These are phyloP conservation scores for Leishmania tropica DNA, from an alignment of 208 protist genomes.

Conservation along the genomic window DNA sequence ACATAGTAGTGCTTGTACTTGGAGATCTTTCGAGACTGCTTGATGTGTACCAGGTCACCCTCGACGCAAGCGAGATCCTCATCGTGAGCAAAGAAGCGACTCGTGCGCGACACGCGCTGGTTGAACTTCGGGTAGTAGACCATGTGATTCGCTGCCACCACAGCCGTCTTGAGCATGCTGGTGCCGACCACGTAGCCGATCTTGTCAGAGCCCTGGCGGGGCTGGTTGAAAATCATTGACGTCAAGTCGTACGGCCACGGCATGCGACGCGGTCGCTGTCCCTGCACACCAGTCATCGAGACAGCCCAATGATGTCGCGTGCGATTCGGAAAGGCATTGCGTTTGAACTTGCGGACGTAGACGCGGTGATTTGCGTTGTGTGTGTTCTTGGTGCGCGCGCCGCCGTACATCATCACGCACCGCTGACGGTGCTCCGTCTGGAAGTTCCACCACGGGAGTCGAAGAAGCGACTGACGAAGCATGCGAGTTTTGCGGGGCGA, in stretches of 20 bases:
- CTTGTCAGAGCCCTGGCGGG: constrained; percentile 89
- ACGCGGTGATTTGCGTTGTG: constrained; percentile 90
- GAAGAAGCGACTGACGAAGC: constrained; percentile 63
- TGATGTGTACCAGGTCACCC: constrained; percentile 93
- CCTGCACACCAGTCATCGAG: constrained; percentile 85
- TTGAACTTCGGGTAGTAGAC: constrained; percentile 95
- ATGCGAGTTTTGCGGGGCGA: constrained; percentile 32
- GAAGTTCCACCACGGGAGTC: constrained; percentile 93
- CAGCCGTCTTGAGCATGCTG: constrained; percentile 93
- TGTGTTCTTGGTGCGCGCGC: constrained; percentile 83
- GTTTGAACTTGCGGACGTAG: constrained; percentile 90
- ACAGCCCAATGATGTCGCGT: constrained; percentile 91
- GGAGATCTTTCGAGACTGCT: constrained; percentile 91
- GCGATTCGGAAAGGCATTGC: constrained; percentile 91
- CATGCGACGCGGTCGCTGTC: constrained; percentile 91
- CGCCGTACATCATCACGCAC: constrained; percentile 90
- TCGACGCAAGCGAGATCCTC: constrained; percentile 94
- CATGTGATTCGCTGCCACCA: constrained; percentile 91
- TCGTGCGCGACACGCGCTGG: constrained; percentile 90
- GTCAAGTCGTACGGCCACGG: constrained; percentile 93
- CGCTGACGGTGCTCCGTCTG: constrained; percentile 91
- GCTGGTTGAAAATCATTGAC: constrained; percentile 93
- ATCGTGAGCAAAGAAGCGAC: constrained; percentile 92
- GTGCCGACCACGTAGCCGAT: constrained; percentile 93
- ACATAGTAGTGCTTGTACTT: constrained; percentile 96